Base-by-base conservation (phyloP, 2,329 filamentous ascomycete species). In the Fusarium sambucinum region DNA sequence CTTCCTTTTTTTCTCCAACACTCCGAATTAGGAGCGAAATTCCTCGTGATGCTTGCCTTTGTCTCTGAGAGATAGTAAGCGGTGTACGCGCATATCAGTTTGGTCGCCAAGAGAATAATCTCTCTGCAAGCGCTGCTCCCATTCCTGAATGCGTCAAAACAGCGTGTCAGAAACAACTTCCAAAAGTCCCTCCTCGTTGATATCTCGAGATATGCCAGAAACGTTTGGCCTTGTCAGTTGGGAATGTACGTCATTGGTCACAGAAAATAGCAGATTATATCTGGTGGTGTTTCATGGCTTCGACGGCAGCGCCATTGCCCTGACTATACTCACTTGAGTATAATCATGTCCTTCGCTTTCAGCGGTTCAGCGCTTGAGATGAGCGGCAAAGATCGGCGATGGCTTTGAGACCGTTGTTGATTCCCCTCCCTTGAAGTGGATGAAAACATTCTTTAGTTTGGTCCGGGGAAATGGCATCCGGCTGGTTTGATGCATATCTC, bases 81-180 rank as follows among this genome's bases (percentile, higher is more conserved):
- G 55, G 38, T 29, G 45, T 30, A 38, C 56, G 48, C 32, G 52
- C 38, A 40, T 17, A 25, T 51, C 45, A 37, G 16, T 42, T 32
- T 29, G 33, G 51, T 19, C 19, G 50, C 44, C 56, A 69, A 67
- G 45, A 42, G 23, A 40, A 40, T 19, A 54, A 53, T 54, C 30
- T 57, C 46, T 46, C 66, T 50, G 66, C 57, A 67, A 54, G 35
- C 50, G 52, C 38, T n/a, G 30, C 13, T 41, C 29, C 19, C 61
- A 62, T 69, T 69, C 66, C 66, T 63, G 41, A 30, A 53, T 37
- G 53, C 62, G 38, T 69, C 61, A 32, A 61, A 53, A 17, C 25
- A 52, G 54, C 32, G 37, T 66, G 17, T 54, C 35, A 50, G 41
- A 50, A 30, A 37, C 53, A 54, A 3, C n/a, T 19, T 9, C 27